Evolutionary conservation across 495 filamentous ascomycete species (phyloP), one percentile per base, ranked within the genome.

Genomic region (Elasticomyces elasticus): DNA sequence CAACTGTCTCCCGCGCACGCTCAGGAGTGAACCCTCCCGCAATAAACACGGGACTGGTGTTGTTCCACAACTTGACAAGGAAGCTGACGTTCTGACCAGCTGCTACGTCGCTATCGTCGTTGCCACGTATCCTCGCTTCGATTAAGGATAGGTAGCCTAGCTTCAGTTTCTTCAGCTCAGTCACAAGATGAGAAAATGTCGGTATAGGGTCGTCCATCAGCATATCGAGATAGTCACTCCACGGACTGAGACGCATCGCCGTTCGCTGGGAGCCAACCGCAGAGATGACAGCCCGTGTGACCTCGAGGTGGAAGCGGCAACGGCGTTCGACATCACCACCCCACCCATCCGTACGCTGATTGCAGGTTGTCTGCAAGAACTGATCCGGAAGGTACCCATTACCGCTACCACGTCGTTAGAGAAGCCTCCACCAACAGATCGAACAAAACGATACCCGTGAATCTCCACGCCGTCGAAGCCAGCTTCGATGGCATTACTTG

Each of bases 391-490:
- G 67, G 62, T 86, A 87, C 22, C 68, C 68, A 50, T 70, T 65
- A 6, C 64, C 68, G 52, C 49, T 45, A 19, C 20, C 2, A 3
- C 20, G 42, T 7, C 13, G 42, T 45, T 15, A 45, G 42, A 23
- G 25, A 12, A 19, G 11, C 5, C 13, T 40, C 35, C 19, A 13
- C 12, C 5, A 40, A 40, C 12, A 17, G 13, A 40, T 17, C 19
- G 15, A 15, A 15, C 12, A 40, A 2, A 40, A 17, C 12, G 35
- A 40, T 40, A 45, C 42, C 42, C 53, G 61, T 87, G 84, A 54
- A 87, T 70, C 67, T 89, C 85, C 5, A 89, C 82, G 26, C 82
- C 84, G 61, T 87, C 85, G 51, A 88, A 89, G 11, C 85, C 85
- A 3, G 84, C 85, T 3, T 67, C 70, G 6, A 87, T 69, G 6